Base-by-base conservation (phyloP, 2,329 filamentous ascomycete genomes). In the Colletotrichum zoysiae region DNA sequence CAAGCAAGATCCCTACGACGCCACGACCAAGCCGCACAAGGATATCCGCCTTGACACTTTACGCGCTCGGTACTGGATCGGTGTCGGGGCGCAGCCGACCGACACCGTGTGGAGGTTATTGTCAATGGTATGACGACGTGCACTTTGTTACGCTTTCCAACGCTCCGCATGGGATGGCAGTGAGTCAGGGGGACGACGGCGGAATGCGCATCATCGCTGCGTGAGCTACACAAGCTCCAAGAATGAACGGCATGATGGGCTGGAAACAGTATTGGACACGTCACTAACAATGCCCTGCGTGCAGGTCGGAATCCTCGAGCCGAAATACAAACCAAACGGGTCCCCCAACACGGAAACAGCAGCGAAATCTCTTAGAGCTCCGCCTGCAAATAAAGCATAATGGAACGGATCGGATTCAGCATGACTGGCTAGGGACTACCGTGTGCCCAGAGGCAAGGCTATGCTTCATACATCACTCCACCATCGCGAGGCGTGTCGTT, bases 21-120 rank as follows among this genome's bases (percentile, higher is more conserved):
- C 79, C 75, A 87, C 87, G n/a, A 89, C 90, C 23, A 89, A 90
- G 70, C 88, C 93, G 67, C 94, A 93, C 85, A 99, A 99, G 83
- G 95, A 98, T 76, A 93, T 99, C 80, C 91, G 94, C 78, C 87
- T 99, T 18, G 96, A 99, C 82, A 85, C 89, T 9, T 85, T 89
- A 75, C 87, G 96, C 72, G 93, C 95, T 69, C 92, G 92, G 82
- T 99, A 99, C 85, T 99, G 96, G 96, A 87, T 99, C 46, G 96
- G 96, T 80, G 95, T 98, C 4, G 96, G 96, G 1, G 96, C 96
- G 67, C 96, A 99, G 84, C 96, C 96, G 12, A 95, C 93, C 74
- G 94, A 98, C 76, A 91, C 93, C 3, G 93, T 93, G 46, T 97
- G 95, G 95, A 88, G 94, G 79, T 82, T 98, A 77, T 84, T 99